A percentile compares a stretch with the other conserved stretches of the same genome.
Conservation (phyloP, 257 asterid species). For the Penstemon davidsonii region DNA sequence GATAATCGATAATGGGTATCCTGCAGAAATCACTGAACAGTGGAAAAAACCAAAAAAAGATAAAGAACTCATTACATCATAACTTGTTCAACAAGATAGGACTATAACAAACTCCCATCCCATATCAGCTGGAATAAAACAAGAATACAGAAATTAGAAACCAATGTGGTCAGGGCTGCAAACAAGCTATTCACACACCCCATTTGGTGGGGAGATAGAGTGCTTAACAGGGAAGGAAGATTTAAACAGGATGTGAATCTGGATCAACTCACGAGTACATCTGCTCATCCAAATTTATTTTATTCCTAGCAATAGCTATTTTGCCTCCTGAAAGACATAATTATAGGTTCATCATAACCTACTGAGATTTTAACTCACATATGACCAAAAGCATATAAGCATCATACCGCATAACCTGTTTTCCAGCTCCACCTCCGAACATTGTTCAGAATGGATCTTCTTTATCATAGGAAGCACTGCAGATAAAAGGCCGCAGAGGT, state of each 20-base stretch:
- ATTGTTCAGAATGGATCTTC: conserved; percentile 74
- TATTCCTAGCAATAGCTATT: conserved; percentile 81
- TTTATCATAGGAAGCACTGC: conserved; percentile 88
- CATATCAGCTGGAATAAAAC: conserved; percentile 1
- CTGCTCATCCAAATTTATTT: conserved; percentile 94
- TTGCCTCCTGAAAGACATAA: conserved; percentile 63
- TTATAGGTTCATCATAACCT: conserved; percentile 24
- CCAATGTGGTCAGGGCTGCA: background rate
- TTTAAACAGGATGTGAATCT: conserved; percentile 27
- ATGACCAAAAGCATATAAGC: conserved; percentile 28
- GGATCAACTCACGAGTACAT: conserved; percentile 83
- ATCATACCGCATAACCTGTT: conserved; percentile 71
- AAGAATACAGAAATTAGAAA: conserved; percentile 24
- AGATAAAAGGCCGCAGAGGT: conserved; percentile 78
- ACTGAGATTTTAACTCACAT: conserved; percentile 17
- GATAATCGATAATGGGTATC: conserved; percentile 90
- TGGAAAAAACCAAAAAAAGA: conserved; percentile 7
- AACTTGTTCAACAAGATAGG: background rate
- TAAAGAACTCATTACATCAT: background rate
- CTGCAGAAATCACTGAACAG: conserved; percentile 90
- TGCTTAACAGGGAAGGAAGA: conserved; percentile 17
- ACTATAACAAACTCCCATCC: conserved; percentile 16
- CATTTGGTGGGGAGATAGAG: conserved; percentile 18
- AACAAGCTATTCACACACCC: conserved; percentile 23
- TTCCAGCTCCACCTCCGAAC: conserved; percentile 88